A percentile compares a stretch with the other conserved stretches of the same genome.
Conservation (phyloP, 2,329 filamentous ascomycete genomes). For the Cylindrodendrum hubeiense region DNA sequence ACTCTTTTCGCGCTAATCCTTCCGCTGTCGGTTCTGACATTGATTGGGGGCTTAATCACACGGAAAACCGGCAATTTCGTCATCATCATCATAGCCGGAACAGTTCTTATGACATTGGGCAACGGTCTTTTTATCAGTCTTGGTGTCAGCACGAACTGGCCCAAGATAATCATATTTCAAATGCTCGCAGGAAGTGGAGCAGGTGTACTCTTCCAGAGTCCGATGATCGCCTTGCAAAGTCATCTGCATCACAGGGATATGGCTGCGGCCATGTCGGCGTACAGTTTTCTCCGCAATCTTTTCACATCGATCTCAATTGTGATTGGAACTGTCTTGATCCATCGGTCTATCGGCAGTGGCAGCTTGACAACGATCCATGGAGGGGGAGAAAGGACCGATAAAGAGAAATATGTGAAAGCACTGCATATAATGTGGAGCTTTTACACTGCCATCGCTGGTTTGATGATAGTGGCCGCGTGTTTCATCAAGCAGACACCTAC, state of each 20-base stretch:
- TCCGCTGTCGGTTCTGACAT: slow-evolving; percentile 72
- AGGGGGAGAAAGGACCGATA: slow-evolving; percentile 9
- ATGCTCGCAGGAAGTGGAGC: slow-evolving; percentile 73
- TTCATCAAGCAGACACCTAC: slow-evolving; percentile 31
- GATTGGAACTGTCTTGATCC: slow-evolving; percentile 81
- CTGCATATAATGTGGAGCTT: slow-evolving; percentile 38
- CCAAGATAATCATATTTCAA: slow-evolving; percentile 69
- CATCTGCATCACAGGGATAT: slow-evolving; percentile 72
- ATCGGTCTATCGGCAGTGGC: slow-evolving; percentile 48
- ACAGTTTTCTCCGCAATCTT: slow-evolving; percentile 75
- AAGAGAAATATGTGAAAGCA: slow-evolving; percentile 31
- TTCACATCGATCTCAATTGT: slow-evolving; percentile 76
- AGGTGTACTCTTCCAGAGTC: slow-evolving; percentile 76
- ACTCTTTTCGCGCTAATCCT: slow-evolving; percentile 80
- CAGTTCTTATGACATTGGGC: slow-evolving; percentile 72
- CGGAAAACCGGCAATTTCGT: slow-evolving; percentile 75
- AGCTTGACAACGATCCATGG: slow-evolving; percentile 29
- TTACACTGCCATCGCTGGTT: slow-evolving; percentile 29
- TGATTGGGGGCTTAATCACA: slow-evolving; percentile 66
- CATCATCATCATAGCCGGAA: slow-evolving; percentile 68
- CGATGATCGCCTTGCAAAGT: slow-evolving; percentile 77
- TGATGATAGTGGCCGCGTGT: slow-evolving; percentile 28
- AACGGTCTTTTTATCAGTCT: slow-evolving; percentile 74
- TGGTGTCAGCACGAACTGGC: slow-evolving; percentile 62
- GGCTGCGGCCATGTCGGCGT: slow-evolving; percentile 74